phyloP scores from a whole-genome alignment of 805 yeast species.

The Candida ovalis region DNA sequence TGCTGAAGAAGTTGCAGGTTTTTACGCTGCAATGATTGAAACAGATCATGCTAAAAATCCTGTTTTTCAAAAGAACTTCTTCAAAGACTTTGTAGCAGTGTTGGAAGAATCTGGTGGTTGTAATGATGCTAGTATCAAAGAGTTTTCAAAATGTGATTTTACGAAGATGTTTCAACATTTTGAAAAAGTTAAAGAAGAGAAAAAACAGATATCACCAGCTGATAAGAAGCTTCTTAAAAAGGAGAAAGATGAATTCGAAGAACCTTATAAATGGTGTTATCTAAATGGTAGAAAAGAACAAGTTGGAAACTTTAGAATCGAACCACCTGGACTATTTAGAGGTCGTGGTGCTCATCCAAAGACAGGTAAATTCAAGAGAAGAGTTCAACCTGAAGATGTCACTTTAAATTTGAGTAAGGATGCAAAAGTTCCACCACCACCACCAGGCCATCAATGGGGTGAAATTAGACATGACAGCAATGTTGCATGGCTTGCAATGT shows the following conservation, averaged over 20 bases:
- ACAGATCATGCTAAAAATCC: conserved; percentile 88
- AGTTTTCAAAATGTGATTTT: conserved; percentile 75
- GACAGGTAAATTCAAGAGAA: conserved; percentile 83
- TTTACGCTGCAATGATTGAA: conserved; percentile 83
- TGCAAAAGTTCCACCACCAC: conserved; percentile 74
- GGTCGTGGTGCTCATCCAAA: conserved; percentile 98
- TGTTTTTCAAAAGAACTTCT: conserved; percentile 82
- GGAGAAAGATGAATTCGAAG: conserved; percentile 75
- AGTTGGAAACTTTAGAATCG: conserved; percentile 90
- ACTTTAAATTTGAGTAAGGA: conserved; percentile 76
- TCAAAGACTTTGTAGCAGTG: conserved; percentile 69
- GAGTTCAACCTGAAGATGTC: conserved; percentile 88
- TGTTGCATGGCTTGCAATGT: conserved; percentile 95
- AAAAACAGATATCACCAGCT: conserved; percentile 61
- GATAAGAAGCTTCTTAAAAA: conserved; percentile 71
- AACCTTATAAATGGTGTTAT: conserved; percentile 72
- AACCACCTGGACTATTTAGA: conserved; percentile 93
- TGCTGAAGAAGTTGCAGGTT: conserved; percentile 97
- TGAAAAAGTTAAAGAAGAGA: conserved; percentile 66
- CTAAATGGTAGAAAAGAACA: conserved; percentile 87
- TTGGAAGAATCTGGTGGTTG: conserved; percentile 70
- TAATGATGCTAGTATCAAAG: conserved; percentile 41
- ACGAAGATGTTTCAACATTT: conserved; percentile 66
- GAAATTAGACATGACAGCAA: conserved; percentile 84
- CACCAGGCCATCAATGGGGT: conserved; percentile 88